Conservation (phyloP, 306 rosid genomes). For the Sesbania bispinosa region DNA sequence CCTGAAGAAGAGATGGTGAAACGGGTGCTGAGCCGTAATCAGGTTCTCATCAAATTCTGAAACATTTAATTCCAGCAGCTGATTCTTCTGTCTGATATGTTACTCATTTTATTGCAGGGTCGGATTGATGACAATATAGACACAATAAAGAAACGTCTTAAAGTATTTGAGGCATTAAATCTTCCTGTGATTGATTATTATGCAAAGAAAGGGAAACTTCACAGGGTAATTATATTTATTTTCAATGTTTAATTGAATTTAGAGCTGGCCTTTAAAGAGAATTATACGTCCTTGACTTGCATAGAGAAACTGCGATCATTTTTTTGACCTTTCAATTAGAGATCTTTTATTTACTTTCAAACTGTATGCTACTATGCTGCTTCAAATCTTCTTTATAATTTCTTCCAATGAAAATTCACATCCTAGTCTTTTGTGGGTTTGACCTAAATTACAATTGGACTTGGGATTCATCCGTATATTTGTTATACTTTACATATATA, state of each 20-base stretch:
- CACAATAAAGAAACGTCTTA: constrained; percentile 81
- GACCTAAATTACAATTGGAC: too few species aligned
- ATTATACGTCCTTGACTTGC: background rate
- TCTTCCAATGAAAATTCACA: too few species aligned
- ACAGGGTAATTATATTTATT: constrained; percentile 46
- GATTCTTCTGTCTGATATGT: constrained; percentile 24
- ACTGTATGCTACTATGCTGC: constrained; percentile 3
- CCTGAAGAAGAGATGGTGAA: constrained; percentile 95
- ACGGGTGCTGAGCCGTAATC: constrained; percentile 85
- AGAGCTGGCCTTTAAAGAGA: background rate
- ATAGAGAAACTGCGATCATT: background rate
- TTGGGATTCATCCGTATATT: too few species aligned
- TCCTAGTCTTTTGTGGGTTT: too few species aligned
- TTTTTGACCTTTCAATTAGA: background rate
- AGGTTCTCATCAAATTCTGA: constrained; percentile 54
- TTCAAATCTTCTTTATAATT: too few species aligned
- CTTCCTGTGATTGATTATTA: constrained; percentile 81
- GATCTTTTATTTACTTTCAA: constrained; percentile 2
- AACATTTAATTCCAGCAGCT: background rate
- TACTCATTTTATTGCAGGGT: constrained; percentile 54
- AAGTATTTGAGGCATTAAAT: constrained; percentile 66
- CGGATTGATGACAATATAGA: constrained; percentile 93
- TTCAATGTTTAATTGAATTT: constrained; percentile 22
- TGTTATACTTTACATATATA: too few species aligned
- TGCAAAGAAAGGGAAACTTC: constrained; percentile 70